Evolutionary conservation across 768 basidiomycete species (phyloP).

Genomic region (Mycena epipterygia): DNA sequence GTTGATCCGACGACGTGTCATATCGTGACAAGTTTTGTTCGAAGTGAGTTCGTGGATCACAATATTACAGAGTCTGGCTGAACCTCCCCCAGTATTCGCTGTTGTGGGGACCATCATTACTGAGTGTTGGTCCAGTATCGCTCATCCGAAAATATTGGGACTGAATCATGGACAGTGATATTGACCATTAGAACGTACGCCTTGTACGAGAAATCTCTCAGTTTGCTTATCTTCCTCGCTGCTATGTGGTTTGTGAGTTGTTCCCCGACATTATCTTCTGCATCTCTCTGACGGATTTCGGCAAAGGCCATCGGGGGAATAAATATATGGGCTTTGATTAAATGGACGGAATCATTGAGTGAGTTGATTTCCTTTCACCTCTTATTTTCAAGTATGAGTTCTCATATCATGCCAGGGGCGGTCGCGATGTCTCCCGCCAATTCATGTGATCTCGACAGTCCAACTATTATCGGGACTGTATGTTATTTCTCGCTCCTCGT

Average conservation of each 20-base stretch:
- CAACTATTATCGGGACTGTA: neutral
- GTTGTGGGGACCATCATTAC: slow-evolving; percentile 5
- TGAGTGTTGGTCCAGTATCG: neutral
- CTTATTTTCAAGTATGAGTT: neutral
- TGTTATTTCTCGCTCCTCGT: neutral
- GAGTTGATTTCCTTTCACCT: neutral
- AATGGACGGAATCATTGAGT: slow-evolving; percentile 19
- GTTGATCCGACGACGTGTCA: slow-evolving; percentile 8
- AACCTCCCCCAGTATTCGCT: slow-evolving; percentile 4
- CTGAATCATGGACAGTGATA: slow-evolving; percentile 11
- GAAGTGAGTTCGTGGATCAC: slow-evolving; percentile 4
- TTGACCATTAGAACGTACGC: slow-evolving; percentile 17
- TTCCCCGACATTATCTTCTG: neutral
- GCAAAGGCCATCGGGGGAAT: slow-evolving; percentile 11
- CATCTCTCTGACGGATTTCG: neutral
- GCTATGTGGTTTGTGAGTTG: slow-evolving; percentile 15
- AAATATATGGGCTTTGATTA: slow-evolving; percentile 19
- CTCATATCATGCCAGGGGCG: neutral
- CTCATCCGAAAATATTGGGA: neutral
- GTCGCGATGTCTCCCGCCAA: neutral
- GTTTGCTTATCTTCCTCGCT: neutral
- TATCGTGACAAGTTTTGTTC: neutral
- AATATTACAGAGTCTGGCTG: neutral
- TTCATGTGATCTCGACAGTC: slow-evolving; percentile 24
- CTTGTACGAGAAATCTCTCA: neutral